Conservation (phyloP, 805 yeast genomes). For the Pichia paraexigua region DNA sequence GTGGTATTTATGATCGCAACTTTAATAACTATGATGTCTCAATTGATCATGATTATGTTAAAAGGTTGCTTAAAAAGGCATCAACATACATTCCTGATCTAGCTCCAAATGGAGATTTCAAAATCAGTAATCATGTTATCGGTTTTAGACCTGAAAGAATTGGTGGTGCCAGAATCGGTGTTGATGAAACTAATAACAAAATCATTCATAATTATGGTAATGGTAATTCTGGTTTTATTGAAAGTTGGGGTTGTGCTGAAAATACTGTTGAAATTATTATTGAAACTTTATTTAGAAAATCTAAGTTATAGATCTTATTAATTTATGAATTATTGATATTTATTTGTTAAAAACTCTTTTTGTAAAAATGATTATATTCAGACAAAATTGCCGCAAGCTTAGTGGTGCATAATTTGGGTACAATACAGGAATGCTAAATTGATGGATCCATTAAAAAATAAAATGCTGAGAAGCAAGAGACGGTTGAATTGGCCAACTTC, state of each 20-base stretch:
- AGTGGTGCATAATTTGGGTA: too few relatives aligned
- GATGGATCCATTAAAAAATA: too few relatives aligned
- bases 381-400: too few relatives aligned
- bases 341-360: background rate
- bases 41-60: constrained; percentile 43
- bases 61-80: constrained; percentile 36
- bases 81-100: constrained; percentile 46
- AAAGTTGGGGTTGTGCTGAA: constrained; percentile 50
- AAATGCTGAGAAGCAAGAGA: too few relatives aligned
- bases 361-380: too few relatives aligned
- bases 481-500: too few relatives aligned
- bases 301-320: constrained; percentile 1
- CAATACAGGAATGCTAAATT: too few relatives aligned
- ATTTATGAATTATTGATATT: background rate
- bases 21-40: constrained; percentile 19
- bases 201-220: constrained; percentile 60
- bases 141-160: constrained; percentile 63
- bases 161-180: constrained; percentile 45
- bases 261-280: constrained; percentile 13
- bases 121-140: constrained; percentile 46
- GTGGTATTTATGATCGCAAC: constrained; percentile 36
- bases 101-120: constrained; percentile 22
- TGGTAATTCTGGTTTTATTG: constrained; percentile 16
- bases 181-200: constrained; percentile 18
- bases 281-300: background rate